Evolutionary conservation across 1,284 basidiomycete species (phyloP).

Genomic region (Apiotrichum montevideense): DNA sequence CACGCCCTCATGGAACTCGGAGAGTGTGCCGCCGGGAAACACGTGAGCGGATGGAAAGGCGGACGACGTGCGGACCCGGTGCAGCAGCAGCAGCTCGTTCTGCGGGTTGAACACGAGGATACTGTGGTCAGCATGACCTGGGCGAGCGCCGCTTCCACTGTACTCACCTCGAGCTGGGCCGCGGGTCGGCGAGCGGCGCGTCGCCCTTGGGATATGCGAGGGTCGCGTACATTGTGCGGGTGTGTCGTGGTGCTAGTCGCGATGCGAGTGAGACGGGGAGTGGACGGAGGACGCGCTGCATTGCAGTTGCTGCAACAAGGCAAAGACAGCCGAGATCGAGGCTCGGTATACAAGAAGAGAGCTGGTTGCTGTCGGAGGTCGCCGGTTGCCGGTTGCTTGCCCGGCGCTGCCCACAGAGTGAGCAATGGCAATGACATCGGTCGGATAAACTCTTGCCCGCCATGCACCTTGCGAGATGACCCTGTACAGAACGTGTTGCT

Average conservation of each 20-base stretch:
- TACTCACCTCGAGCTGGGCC: not conserved
- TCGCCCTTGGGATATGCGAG: not conserved
- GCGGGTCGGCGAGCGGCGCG: not conserved
- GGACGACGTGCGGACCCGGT: slow-evolving; percentile 12
- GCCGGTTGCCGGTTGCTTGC: too few species aligned
- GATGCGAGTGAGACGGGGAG: not conserved
- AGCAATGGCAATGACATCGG: too few species aligned
- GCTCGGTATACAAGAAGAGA: too few species aligned
- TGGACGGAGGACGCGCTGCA: not conserved
- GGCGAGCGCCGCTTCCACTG: not conserved
- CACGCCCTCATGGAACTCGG: slow-evolving; percentile 9
- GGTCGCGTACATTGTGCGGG: not conserved
- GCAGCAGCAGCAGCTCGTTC: slow-evolving; percentile 14
- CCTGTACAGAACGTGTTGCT: too few species aligned
- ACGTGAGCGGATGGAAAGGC: slow-evolving; percentile 13
- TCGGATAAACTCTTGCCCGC: too few species aligned
- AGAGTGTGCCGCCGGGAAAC: slow-evolving; percentile 14
- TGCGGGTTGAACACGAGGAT: slow-evolving; percentile 12
- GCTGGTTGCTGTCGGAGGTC: too few species aligned
- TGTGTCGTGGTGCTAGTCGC: not conserved
- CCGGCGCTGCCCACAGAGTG: too few species aligned
- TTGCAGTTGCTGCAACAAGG: not conserved
- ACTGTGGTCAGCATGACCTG: not conserved
- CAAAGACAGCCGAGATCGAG: too few species aligned
- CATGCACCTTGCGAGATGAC: too few species aligned